Evolutionary conservation across 148 eudicot genomes (phyloP).

Genomic region (Heliamphora exappendiculata): DNA sequence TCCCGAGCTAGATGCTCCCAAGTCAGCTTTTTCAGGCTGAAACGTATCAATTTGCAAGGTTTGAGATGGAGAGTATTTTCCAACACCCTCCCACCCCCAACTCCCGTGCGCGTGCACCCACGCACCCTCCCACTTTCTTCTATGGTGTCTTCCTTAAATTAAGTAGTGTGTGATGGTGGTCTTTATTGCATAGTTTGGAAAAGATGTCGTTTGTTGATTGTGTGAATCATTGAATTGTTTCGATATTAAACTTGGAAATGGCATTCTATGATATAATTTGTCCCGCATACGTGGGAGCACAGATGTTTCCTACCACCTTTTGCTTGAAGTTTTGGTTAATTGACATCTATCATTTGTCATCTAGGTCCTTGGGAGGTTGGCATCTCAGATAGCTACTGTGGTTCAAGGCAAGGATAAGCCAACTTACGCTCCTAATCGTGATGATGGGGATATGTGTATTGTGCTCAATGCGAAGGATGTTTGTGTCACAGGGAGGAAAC

Average conservation of each 20-base stretch:
- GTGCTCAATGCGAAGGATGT: constrained; percentile 90
- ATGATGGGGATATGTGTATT: constrained; percentile 96
- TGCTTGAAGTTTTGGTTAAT: background rate
- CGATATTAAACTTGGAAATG: background rate
- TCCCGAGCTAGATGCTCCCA: too few relatives aligned
- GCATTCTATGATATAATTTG: background rate
- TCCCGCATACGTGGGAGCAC: background rate
- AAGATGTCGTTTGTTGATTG: background rate
- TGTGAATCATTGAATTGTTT: background rate
- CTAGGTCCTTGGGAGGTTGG: constrained; percentile 8
- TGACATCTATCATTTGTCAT: background rate
- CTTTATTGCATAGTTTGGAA: background rate
- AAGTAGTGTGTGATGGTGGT: background rate
- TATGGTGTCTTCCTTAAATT: background rate
- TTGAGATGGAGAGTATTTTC: constrained; percentile 82
- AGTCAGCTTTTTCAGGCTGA: too few relatives aligned
- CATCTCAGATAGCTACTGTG: constrained; percentile 83
- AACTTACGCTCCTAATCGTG: constrained; percentile 77
- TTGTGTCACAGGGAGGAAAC: constrained; percentile 81
- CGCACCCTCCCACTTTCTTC: background rate
- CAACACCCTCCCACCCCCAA: too few relatives aligned
- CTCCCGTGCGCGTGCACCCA: too few relatives aligned
- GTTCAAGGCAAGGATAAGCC: constrained; percentile 98
- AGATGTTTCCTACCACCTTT: background rate
- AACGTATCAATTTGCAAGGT: constrained; percentile 86